Evolutionary conservation across 163 green algal species (phyloP).

Genomic region (Coccomyxa subellipsoidea): DNA sequence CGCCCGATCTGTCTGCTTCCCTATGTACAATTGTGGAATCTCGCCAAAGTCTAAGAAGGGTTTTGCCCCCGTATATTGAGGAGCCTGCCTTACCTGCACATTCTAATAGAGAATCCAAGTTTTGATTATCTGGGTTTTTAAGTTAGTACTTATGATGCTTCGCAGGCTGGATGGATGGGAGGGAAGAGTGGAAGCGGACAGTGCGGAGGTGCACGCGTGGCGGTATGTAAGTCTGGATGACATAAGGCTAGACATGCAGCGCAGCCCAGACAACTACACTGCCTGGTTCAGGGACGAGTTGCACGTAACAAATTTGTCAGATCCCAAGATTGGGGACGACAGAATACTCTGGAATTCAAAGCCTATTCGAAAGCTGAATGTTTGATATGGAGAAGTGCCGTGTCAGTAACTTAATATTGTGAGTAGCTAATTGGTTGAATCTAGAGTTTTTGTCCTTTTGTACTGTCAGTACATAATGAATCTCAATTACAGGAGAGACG

Average conservation of each 20-base stretch:
- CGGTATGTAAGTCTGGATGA: not conserved
- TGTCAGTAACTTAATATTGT: not conserved
- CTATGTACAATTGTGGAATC: too few relatives aligned
- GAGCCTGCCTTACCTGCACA: too few relatives aligned
- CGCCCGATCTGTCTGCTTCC: too few relatives aligned
- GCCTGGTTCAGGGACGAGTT: not conserved
- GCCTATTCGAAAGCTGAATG: not conserved
- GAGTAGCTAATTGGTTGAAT: not conserved
- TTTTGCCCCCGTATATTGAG: too few relatives aligned
- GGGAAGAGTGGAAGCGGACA: not conserved
- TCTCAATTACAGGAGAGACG: not conserved
- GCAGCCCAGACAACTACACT: not conserved
- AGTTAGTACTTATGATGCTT: too few relatives aligned
- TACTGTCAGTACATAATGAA: not conserved
- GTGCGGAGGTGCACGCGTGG: slow-evolving; percentile 1
- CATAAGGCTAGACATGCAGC: not conserved
- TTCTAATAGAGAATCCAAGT: too few relatives aligned
- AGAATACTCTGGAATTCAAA: not conserved
- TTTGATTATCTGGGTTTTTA: too few relatives aligned
- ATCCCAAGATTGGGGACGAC: not conserved
- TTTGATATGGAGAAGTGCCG: not conserved
- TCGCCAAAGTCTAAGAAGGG: too few relatives aligned
- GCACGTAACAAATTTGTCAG: not conserved
- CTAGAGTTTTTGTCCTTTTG: too few relatives aligned
- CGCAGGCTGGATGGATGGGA: not conserved